These are phyloP conservation scores for Bimuria novae-zelandiae DNA, from an alignment of 2,329 filamentous ascomycete species.

Conservation along the genomic window DNA sequence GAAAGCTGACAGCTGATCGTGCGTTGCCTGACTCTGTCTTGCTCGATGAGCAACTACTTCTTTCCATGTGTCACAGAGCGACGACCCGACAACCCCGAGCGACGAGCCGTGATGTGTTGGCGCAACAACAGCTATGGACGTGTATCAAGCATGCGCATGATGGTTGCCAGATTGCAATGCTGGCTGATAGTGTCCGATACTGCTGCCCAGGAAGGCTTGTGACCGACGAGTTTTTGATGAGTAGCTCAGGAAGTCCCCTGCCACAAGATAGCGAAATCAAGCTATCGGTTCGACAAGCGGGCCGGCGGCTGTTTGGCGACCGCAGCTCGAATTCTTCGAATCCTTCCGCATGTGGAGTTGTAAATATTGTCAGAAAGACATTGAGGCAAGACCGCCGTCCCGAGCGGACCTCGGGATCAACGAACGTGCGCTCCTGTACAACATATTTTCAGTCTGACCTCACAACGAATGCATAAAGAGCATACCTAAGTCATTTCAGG, in stretches of 20 bases:
- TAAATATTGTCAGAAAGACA: not conserved
- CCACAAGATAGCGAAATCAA: not conserved
- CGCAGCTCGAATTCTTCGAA: not conserved
- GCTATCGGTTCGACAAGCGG: not conserved
- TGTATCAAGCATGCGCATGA: not conserved
- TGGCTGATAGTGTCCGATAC: not conserved
- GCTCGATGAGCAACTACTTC: not conserved
- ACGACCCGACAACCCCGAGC: slow-evolving; percentile 5
- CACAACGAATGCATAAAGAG: not conserved
- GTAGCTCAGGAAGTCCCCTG: not conserved
- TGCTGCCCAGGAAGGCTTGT: not conserved
- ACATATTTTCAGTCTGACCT: not conserved
- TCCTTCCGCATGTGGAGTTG: not conserved
- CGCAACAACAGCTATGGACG: not conserved
- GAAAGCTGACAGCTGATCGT: too few relatives aligned
- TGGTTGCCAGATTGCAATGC: not conserved
- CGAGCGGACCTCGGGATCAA: not conserved
- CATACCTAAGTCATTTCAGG: slow-evolving; percentile 6
- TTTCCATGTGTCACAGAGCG: not conserved
- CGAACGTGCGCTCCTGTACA: not conserved
- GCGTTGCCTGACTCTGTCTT: not conserved
- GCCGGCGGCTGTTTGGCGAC: not conserved
- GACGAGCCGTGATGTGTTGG: slow-evolving; percentile 9
- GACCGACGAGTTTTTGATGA: not conserved
- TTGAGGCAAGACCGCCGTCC: not conserved